Conservation (phyloP, 306 rosid species). For the Crataegus laevigata region DNA sequence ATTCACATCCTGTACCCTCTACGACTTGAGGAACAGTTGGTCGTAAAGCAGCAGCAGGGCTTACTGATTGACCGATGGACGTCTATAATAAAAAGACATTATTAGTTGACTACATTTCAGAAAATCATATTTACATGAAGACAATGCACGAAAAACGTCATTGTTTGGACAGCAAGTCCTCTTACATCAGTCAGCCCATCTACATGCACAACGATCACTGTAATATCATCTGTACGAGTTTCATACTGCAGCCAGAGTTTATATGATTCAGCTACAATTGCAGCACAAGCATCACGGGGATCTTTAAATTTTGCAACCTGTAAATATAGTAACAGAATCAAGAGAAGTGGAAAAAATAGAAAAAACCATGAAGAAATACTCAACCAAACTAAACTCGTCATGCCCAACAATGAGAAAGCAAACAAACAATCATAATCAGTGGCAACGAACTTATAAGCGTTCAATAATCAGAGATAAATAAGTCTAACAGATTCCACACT, state of each 20-base stretch:
- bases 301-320: slow-evolving; percentile 87
- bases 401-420: background rate
- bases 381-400: background rate
- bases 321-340: slow-evolving; percentile 16
- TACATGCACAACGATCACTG: slow-evolving; percentile 87
- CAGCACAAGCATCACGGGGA: slow-evolving; percentile 99
- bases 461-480: background rate
- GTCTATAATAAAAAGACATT: slow-evolving; percentile 31
- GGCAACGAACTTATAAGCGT: background rate
- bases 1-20: slow-evolving; percentile 89
- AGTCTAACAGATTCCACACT: background rate
- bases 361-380: background rate
- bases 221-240: slow-evolving; percentile 98
- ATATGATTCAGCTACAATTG: slow-evolving; percentile 95
- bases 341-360: background rate
- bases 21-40: slow-evolving; percentile 69
- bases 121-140: background rate
- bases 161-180: slow-evolving; percentile 6
- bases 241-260: slow-evolving; percentile 96
- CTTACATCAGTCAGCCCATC: slow-evolving; percentile 76
- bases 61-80: slow-evolving; percentile 48
- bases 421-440: background rate
- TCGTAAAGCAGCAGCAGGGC: slow-evolving; percentile 28
- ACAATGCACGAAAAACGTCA: slow-evolving; percentile 1
- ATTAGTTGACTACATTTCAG: slow-evolving; percentile 10